Conservation (phyloP, 78 protist genomes). For the Dictyostelium firmibasis region DNA sequence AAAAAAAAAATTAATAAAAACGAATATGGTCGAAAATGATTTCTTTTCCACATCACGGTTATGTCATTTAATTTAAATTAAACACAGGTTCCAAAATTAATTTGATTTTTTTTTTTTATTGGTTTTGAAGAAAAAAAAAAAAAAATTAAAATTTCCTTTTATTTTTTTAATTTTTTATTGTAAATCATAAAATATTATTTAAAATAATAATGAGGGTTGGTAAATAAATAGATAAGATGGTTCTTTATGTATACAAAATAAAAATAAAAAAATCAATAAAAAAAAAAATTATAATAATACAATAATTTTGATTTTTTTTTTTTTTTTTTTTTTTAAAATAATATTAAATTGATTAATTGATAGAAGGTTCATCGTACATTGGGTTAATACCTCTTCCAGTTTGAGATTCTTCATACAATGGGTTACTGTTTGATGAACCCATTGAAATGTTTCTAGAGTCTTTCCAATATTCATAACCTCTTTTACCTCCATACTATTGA, state of each 20-base stretch:
- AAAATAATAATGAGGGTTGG: too few species aligned
- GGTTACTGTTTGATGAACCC: slow-evolving; percentile 4
- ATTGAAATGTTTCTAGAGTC: neutral
- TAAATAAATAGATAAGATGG: neutral
- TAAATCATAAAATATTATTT: too few species aligned
- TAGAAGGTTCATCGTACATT: neutral
- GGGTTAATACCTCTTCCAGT: slow-evolving; percentile 16
- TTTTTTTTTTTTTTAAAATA: neutral
- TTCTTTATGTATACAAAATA: neutral
- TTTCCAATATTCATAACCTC: slow-evolving; percentile 65
- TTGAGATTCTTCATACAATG: slow-evolving; percentile 33
- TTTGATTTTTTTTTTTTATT: too few species aligned
- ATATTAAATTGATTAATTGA: neutral
- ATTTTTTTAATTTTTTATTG: neutral
- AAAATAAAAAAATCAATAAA: neutral
- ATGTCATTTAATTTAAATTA: too few species aligned
- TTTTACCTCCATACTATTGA: slow-evolving; percentile 35
- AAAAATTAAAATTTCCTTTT: neutral
- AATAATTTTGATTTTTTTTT: neutral
- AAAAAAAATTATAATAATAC: neutral
- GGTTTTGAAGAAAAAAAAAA: too few species aligned
- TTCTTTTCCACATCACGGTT: neutral
- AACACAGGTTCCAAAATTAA: too few species aligned
- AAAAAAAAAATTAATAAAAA: too few species aligned
- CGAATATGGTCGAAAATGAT: too few species aligned